Base-by-base conservation (phyloP, 176 grass and related monocot species). In the Coix lacrymajobi region DNA sequence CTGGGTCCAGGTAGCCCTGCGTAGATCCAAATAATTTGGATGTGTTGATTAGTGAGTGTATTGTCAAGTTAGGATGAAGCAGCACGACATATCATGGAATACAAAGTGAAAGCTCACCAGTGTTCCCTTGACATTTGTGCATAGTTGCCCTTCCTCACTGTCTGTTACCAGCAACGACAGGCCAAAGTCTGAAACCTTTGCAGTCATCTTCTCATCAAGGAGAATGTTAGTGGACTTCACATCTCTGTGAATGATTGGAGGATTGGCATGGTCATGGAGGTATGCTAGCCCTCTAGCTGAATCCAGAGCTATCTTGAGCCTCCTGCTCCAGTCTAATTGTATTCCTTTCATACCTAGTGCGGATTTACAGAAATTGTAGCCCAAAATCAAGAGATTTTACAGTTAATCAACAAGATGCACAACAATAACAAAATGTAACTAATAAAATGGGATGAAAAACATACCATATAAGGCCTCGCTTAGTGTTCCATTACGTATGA, bases 191-290 rank as follows among this genome's bases (percentile, higher is more conserved):
- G 91, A 74, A 24, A 98, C 96, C 82, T 98, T 98, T 38, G 93
- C 93, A 0, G 83, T 92, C 79, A 95, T 76, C 78, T 88, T 89
- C 57, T 85, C 89, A 16, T 93, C 91, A 44, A 98, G 85, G 74
- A 98, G 89, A 57, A 98, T 95, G 80, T 98, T 98, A 44, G 79
- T 88, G 4, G 94, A 94, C 78, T 97, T 97, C 12, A 97, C 83
- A 81, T 97, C 94, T 85, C 94, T 91, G 57, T 95, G 96, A 79
- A 98, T 93, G 71, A 98, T 98, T 36, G 92, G 93, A 38, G 96
- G 93, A 88, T 88, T 85, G 36, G 96, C 96, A 87, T 95, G 96
- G 15, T 98, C 96, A 83, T 98, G 96, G 40, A 98, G 90, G 80
- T 98, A 98, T 57, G 96, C 88, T 61, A 98, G 81, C 40, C 96